Evolutionary conservation across 2,329 filamentous ascomycete genomes (phyloP).

Genomic region (Zymoseptoria passerinii): DNA sequence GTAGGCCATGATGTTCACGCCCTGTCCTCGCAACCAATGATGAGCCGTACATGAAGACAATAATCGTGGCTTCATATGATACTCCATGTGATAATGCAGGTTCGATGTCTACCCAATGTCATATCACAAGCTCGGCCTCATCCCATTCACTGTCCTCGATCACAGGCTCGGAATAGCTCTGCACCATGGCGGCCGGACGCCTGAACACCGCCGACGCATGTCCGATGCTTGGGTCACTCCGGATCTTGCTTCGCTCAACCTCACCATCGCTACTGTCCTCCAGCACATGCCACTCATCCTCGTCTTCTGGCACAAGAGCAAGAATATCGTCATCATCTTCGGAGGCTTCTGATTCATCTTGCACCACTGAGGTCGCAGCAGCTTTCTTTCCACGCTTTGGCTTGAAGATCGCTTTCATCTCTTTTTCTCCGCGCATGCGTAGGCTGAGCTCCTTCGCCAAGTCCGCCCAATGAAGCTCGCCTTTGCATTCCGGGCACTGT

Average conservation of each 20-base stretch:
- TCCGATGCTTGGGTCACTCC: slow-evolving; percentile 18
- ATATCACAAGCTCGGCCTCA: slow-evolving; percentile 38
- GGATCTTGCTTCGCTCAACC: slow-evolving; percentile 5
- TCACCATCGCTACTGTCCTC: slow-evolving; percentile 24
- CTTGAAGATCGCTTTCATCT: slow-evolving; percentile 61
- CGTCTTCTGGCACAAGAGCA: slow-evolving; percentile 8
- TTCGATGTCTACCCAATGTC: background rate
- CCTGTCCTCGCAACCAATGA: too few relatives aligned
- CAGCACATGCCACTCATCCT: slow-evolving; percentile 28
- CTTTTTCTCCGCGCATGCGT: slow-evolving; percentile 60
- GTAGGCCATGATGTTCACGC: too few relatives aligned
- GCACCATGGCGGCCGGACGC: slow-evolving; percentile 25
- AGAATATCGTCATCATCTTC: slow-evolving; percentile 15
- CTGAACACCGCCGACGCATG: slow-evolving; percentile 3
- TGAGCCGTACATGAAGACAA: too few relatives aligned
- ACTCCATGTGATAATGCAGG: background rate
- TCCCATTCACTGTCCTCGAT: slow-evolving; percentile 51
- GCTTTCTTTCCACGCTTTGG: slow-evolving; percentile 15
- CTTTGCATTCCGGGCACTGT: slow-evolving; percentile 61
- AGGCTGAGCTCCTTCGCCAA: slow-evolving; percentile 78
- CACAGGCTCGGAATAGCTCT: slow-evolving; percentile 25
- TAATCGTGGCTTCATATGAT: too few relatives aligned
- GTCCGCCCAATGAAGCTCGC: slow-evolving; percentile 58
- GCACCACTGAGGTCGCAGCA: slow-evolving; percentile 6
- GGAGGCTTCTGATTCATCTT: slow-evolving; percentile 8